Percentiles rank a stretch among this genome's conserved stretches.
These are phyloP conservation scores for Shiraia bambusicola DNA, from an alignment of 2,329 filamentous ascomycete species.

Conservation along the genomic window DNA sequence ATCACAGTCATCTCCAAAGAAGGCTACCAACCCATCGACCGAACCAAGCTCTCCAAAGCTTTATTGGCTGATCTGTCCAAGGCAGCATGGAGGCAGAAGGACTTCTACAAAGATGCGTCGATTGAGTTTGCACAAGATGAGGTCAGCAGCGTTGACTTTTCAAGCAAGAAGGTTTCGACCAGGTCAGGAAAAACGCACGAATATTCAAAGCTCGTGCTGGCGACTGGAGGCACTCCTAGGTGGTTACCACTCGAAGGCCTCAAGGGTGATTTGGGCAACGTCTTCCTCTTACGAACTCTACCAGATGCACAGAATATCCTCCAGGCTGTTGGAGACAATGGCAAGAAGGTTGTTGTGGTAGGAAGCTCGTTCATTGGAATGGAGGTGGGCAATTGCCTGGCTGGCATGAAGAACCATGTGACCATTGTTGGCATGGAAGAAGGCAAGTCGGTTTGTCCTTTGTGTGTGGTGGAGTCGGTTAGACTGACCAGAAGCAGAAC, in stretches of 20 bases:
- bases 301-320: constrained; percentile 77
- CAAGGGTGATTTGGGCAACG: constrained; percentile 75
- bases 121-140: constrained; percentile 60
- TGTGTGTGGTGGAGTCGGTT: background rate
- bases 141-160: constrained; percentile 76
- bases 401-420: constrained; percentile 76
- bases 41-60: constrained; percentile 93
- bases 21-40: constrained; percentile 83
- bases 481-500: constrained; percentile 49
- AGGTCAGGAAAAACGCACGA: constrained; percentile 67
- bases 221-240: constrained; percentile 79
- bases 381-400: constrained; percentile 84
- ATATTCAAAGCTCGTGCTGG: constrained; percentile 88
- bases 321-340: constrained; percentile 71
- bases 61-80: constrained; percentile 79
- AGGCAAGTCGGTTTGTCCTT: constrained; percentile 25
- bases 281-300: constrained; percentile 81
- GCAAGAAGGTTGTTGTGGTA: constrained; percentile 90
- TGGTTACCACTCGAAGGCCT: constrained; percentile 80
- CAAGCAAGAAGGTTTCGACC: constrained; percentile 70
- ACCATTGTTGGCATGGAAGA: constrained; percentile 87
- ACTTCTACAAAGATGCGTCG: constrained; percentile 70
- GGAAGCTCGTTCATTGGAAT: constrained; percentile 97
- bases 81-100: constrained; percentile 71
- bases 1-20: constrained; percentile 85